A percentile compares a stretch with the other conserved stretches of the same genome.
phyloP scores from a whole-genome alignment of 192 early-diverging fungal species.

The Coemansia sp. region DNA sequence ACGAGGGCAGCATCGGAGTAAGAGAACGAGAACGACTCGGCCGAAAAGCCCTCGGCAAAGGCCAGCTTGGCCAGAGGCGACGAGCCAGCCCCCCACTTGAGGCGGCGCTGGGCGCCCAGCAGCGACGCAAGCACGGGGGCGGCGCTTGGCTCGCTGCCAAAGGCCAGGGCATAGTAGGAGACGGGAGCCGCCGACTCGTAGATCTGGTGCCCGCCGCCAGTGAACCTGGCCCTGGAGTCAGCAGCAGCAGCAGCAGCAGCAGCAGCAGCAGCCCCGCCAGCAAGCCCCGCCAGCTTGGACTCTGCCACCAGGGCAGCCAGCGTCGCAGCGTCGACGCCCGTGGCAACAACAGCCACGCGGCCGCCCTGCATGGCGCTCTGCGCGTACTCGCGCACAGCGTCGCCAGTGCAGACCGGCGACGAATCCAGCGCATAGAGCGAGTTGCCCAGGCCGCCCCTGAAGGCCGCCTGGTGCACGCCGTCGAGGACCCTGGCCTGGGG shows the following conservation, averaged over 20 bases:
- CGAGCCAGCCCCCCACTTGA: constrained; percentile 64
- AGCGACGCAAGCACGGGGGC: constrained; percentile 62
- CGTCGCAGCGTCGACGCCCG: constrained; percentile 73
- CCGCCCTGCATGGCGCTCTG: constrained; percentile 64
- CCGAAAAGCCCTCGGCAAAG: constrained; percentile 55
- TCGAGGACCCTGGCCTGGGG: constrained; percentile 70
- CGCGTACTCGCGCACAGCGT: constrained; percentile 74
- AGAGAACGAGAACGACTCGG: constrained; percentile 75
- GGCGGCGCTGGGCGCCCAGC: constrained; percentile 59
- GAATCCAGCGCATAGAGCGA: constrained; percentile 78
- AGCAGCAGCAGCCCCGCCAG: constrained; percentile 21
- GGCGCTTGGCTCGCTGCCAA: constrained; percentile 70
- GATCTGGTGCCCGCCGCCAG: constrained; percentile 82
- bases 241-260: too few relatives aligned
- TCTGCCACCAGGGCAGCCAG: constrained; percentile 66
- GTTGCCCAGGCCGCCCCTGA: constrained; percentile 94
- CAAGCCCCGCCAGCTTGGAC: constrained; percentile 51
- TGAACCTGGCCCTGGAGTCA: constrained; percentile 62
- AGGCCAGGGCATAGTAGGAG: constrained; percentile 80
- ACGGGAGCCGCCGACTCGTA: constrained; percentile 55
- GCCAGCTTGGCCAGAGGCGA: constrained; percentile 68
- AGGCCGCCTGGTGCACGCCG: constrained; percentile 84
- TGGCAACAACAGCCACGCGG: constrained; percentile 82
- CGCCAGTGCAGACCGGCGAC: constrained; percentile 60
- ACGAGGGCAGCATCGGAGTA: constrained; percentile 93